These are phyloP conservation scores for Paramecium primaurelia DNA, from an alignment of 73 alveolate species.

Conservation along the genomic window DNA sequence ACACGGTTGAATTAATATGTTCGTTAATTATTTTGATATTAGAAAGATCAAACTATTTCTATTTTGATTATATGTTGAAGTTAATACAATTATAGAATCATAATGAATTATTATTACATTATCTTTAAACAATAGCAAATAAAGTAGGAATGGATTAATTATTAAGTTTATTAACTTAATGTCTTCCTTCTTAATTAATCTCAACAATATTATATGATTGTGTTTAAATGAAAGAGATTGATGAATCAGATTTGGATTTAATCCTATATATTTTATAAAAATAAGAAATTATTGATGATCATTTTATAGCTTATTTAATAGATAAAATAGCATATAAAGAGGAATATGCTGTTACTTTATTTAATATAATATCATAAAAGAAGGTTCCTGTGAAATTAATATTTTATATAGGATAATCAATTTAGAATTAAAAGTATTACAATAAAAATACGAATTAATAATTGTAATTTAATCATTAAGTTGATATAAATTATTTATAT, in stretches of 20 bases:
- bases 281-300: neutral
- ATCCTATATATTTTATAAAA: neutral
- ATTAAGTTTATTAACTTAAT: neutral
- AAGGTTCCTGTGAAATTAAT: neutral
- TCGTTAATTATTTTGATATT: neutral
- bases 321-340: neutral
- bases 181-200: neutral
- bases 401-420: neutral
- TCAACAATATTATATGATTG: neutral
- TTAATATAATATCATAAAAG: neutral
- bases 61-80: neutral
- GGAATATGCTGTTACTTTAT: neutral
- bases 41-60: neutral
- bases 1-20: neutral
- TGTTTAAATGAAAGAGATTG: neutral
- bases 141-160: neutral
- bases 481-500: neutral
- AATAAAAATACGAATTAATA: neutral
- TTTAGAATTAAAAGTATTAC: neutral
- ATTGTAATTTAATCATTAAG: neutral
- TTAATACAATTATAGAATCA: neutral
- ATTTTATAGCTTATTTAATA: neutral
- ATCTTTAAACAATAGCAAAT: neutral
- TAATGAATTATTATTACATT: neutral
- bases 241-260: neutral